A percentile compares a stretch with the other conserved stretches of the same genome.
Evolutionary conservation across 78 protist species (phyloP).

Genomic region (Paratrimastix pyriformis): DNA sequence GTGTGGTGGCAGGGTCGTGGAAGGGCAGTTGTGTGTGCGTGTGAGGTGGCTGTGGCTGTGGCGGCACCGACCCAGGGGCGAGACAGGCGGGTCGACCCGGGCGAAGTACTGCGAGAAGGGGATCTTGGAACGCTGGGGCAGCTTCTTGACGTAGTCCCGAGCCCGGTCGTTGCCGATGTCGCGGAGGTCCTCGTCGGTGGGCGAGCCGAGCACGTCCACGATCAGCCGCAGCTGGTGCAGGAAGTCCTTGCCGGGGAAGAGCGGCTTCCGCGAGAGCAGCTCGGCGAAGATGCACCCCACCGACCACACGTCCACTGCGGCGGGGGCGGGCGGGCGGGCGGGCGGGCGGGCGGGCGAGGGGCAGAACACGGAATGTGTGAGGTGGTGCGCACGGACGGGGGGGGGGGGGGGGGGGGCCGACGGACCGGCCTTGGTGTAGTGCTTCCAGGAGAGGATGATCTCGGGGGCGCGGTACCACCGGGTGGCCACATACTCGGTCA

Average conservation of each 20-base stretch:
- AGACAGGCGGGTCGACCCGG: slow-evolving; percentile 12
- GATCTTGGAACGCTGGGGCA: background rate
- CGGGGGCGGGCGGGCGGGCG: background rate
- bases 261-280: slow-evolving; percentile 36
- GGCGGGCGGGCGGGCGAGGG: background rate
- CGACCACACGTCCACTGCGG: slow-evolving; percentile 63
- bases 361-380: background rate
- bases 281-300: slow-evolving; percentile 75
- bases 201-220: slow-evolving; percentile 63
- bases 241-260: slow-evolving; percentile 65
- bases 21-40: too few species aligned
- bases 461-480: slow-evolving; percentile 96
- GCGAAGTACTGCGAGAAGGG: slow-evolving; percentile 14
- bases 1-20: too few species aligned
- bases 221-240: slow-evolving; percentile 61
- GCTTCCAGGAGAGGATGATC: slow-evolving; percentile 55
- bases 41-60: too few species aligned
- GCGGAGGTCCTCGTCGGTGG: slow-evolving; percentile 59
- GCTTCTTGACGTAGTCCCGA: background rate
- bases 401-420: background rate
- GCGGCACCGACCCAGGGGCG: too few species aligned
- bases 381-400: background rate
- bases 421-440: slow-evolving; percentile 50
- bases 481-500: slow-evolving; percentile 81
- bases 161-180: slow-evolving; percentile 16